Percentiles rank a stretch among this genome's conserved stretches.
Evolutionary conservation across 176 grass and related monocot species (phyloP).

Genomic region (Triticum monococcum): DNA sequence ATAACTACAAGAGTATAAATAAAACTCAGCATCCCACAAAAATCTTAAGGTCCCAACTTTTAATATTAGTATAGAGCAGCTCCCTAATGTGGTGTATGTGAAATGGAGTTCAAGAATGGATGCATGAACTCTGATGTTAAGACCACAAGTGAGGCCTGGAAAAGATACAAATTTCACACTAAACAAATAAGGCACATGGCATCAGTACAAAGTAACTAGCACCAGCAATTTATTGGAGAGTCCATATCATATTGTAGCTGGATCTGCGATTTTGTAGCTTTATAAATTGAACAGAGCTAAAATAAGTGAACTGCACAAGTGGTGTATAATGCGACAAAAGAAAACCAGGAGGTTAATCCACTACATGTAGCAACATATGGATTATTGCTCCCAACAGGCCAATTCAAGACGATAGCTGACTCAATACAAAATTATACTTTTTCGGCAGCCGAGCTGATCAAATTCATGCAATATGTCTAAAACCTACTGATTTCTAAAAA

Average conservation of each 20-base stretch:
- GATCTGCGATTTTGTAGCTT: neutral
- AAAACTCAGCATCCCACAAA: neutral
- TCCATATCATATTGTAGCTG: neutral
- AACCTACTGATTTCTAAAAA: neutral
- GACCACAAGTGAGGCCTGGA: neutral
- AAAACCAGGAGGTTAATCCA: neutral
- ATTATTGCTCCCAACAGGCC: neutral
- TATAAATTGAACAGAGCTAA: neutral
- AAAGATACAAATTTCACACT: neutral
- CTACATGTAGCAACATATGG: neutral
- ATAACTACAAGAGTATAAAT: neutral
- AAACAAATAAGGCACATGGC: neutral
- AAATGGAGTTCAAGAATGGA: conserved; percentile 2
- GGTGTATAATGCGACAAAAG: neutral
- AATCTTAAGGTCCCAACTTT: neutral
- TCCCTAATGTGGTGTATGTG: neutral
- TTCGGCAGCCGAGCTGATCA: neutral
- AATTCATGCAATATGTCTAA: neutral
- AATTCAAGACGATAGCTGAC: conserved; percentile 6
- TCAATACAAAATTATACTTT: neutral
- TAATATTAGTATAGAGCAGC: neutral
- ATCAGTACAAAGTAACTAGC: neutral
- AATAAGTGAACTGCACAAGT: neutral
- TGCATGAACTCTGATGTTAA: neutral
- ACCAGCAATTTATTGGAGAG: neutral